These are phyloP conservation scores for Sideroxylon spinosum DNA, from an alignment of 179 eudicot genomes.

Conservation along the genomic window DNA sequence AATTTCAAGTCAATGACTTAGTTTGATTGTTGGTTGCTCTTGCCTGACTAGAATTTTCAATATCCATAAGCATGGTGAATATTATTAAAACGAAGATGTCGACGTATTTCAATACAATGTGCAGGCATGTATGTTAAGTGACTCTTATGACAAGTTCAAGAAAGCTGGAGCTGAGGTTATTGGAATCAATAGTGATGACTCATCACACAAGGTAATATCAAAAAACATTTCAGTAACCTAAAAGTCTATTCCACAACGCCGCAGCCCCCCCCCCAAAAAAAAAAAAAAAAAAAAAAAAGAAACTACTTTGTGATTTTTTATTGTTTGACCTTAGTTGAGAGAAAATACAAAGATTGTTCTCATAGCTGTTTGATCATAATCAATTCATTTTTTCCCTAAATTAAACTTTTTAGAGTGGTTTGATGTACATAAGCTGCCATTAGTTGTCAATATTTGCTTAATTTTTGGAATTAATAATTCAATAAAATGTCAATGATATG, in stretches of 20 bases:
- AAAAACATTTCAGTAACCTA: not conserved
- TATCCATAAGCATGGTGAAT: not conserved
- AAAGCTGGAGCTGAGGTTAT: constrained; percentile 97
- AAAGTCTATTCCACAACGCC: not conserved
- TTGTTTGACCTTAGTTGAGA: not conserved
- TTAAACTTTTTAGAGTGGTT: too few species aligned
- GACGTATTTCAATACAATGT: not conserved
- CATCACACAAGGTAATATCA: constrained; percentile 81
- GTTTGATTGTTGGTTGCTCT: not conserved
- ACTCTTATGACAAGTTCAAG: constrained; percentile 96
- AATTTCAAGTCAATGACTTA: not conserved
- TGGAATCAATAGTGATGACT: constrained; percentile 85
- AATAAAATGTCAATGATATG: too few species aligned
- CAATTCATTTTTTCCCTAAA: not conserved
- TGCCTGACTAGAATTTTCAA: not conserved
- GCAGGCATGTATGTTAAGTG: constrained; percentile 99
- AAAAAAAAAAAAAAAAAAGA: not conserved
- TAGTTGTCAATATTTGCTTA: not conserved
- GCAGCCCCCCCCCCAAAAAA: too few species aligned
- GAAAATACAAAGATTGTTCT: not conserved
- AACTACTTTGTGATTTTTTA: not conserved
- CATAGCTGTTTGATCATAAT: not conserved
- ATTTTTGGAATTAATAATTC: not conserved
- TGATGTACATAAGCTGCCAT: not conserved
- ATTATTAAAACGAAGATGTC: not conserved